Evolutionary conservation across 257 asterid genomes (phyloP), one percentile per base, ranked within the genome.

Genomic region (Salvia splendens): DNA sequence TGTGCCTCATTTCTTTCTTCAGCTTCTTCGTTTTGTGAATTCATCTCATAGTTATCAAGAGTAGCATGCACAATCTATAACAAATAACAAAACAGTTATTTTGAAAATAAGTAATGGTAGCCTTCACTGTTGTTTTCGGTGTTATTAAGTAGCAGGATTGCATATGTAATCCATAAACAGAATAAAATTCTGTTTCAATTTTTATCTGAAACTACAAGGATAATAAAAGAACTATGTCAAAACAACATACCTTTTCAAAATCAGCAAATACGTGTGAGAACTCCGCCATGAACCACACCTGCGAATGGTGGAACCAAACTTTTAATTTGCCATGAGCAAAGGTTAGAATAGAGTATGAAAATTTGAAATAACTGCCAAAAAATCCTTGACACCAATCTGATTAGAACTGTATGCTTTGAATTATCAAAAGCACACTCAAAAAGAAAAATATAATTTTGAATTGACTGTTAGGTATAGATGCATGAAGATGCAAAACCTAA

Each of bases 221-320:
- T 57, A 68, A 24, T 33, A 48, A 17, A 3, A 28, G 33, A 53
- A 53, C 71, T 28, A 59, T 5, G 56, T 15, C 66, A 67, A 33
- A 58, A 70, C 51, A n/a, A 68, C 86, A 32, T 70, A 93, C 99
- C 96, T 90, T 80, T 47, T 85, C 95, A 84, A 93, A 83, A 80
- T 82, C 87, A 71, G 73, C 80, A 79, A 88, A 91, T 58, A 88
- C 63, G 38, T 88, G 96, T 11, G 97, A 86, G 72, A 91, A 88
- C 85, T 84, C 88, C 43, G 89, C 81, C 97, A 88, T 91, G 87
- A 86, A 90, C 96, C 97, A 88, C 67, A 94, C 87, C 99, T 90
- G 85, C 77, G 73, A 78, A 78, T 52, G 62, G 32, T 71, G 74
- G 68, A 69, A 64, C 4, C 73, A 63, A 60, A 67, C 41, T 12